Conservation (phyloP, 306 rosid species). For the Medicago ruthenica region DNA sequence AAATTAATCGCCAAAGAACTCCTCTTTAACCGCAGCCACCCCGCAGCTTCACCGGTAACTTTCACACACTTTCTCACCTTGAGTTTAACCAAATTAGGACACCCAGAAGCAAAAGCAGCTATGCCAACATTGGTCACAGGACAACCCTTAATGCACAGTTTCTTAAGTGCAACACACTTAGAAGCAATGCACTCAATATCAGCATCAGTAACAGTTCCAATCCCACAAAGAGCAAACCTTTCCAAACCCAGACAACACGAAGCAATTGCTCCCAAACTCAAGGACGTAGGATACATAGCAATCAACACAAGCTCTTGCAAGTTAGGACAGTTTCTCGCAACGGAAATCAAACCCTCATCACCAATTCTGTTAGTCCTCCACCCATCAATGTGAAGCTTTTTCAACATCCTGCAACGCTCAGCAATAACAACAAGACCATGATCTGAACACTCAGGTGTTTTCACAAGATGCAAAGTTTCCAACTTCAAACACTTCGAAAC, state of each 20-base stretch:
- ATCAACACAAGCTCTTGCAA: constrained; percentile 86
- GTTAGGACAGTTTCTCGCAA: constrained; percentile 61
- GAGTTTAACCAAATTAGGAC: constrained; percentile 85
- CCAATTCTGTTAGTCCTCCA: constrained; percentile 89
- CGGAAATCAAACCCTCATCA: constrained; percentile 67
- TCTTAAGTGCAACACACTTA: constrained; percentile 72
- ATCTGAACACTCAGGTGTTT: constrained; percentile 78
- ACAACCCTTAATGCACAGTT: constrained; percentile 83
- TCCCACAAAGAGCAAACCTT: constrained; percentile 81
- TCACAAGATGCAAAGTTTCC: constrained; percentile 67
- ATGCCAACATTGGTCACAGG: constrained; percentile 78
- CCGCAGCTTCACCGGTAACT: constrained; percentile 66
- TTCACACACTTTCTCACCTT: constrained; percentile 83
- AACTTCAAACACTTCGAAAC: constrained; percentile 44
- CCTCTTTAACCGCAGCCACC: constrained; percentile 67
- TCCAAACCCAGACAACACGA: constrained; percentile 66
- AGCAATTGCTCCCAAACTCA: constrained; percentile 64
- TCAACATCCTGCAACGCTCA: constrained; percentile 62
- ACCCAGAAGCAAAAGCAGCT: constrained; percentile 76
- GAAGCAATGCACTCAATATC: constrained; percentile 77
- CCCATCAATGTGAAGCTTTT: constrained; percentile 92
- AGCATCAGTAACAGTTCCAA: constrained; percentile 64
- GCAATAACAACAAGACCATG: constrained; percentile 65
- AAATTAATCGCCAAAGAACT: constrained; percentile 64
- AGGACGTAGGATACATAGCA: constrained; percentile 67